Base-by-base conservation (phyloP, 1,284 basidiomycete species). In the Binderoboletus segoi region DNA sequence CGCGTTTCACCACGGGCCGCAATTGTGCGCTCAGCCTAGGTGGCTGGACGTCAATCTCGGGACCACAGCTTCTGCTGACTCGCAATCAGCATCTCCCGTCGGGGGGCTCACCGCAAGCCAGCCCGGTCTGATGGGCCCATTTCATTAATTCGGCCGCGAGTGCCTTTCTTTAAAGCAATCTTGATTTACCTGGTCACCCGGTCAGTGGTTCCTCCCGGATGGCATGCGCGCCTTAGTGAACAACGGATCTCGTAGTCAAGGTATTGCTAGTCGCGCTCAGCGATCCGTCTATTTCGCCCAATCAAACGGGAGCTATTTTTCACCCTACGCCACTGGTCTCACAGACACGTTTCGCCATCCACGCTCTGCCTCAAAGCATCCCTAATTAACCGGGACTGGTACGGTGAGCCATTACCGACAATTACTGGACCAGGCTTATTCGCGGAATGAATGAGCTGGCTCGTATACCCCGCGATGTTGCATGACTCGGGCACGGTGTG, bases 181-280 rank as follows among this genome's bases (percentile, higher is more conserved):
- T n/a, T 12, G 15, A 28, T 49, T 16, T 42, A 24, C 24, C 24
- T 13, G 8, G 33, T 24, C 18, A 11, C 16, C 35, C 28, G 21
- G 24, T 24, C n/a, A 24, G 23, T 41, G 15, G n/a, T 8, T n/a
- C 28, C n/a, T 24, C 16, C 42, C 23, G 24, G 5, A 20, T 16
- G 40, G 24, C 28, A 21, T 20, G 20, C 12, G 20, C 26, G 28
- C 35, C 24, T 15, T n/a, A n/a, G 37, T 42, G 18, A 23, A 28
- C 12, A 23, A 11, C 28, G 35, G 37, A 57, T 48, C 48, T 46
- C 35, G 63, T 54, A 65, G 60, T 55, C 57, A 63, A 33, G 60
- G 63, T 46, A 61, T 61, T 49, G 44, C 45, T 53, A 13, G 42
- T 35, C 16, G 20, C n/a, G 35, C 59, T 28, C 37, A 37, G 28